Conservation (phyloP, 768 basidiomycete species). For the Vararia minispora region DNA sequence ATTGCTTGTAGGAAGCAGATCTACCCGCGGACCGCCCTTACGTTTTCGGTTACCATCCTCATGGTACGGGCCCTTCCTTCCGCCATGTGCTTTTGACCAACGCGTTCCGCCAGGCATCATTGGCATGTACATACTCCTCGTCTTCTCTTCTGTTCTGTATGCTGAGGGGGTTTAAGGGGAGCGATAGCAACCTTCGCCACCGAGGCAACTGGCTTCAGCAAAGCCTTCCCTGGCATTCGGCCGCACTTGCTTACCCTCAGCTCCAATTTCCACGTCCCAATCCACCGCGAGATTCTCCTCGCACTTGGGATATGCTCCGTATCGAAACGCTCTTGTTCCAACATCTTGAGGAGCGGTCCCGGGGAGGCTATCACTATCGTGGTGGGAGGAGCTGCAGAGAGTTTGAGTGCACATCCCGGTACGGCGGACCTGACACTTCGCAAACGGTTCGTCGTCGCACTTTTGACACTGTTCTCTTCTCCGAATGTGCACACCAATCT, state of each 20-base stretch:
- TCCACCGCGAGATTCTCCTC: slow-evolving; percentile 88
- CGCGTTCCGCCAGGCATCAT: slow-evolving; percentile 62
- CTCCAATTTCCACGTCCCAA: slow-evolving; percentile 83
- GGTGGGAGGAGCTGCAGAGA: slow-evolving; percentile 93
- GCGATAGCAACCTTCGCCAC: slow-evolving; percentile 94
- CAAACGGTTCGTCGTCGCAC: slow-evolving; percentile 38
- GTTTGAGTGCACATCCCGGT: slow-evolving; percentile 89
- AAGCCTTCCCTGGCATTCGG: slow-evolving; percentile 79
- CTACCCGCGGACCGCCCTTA: slow-evolving; percentile 88
- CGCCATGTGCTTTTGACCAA: background rate
- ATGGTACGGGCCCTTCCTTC: slow-evolving; percentile 44
- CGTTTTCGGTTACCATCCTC: slow-evolving; percentile 97
- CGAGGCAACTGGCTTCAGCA: slow-evolving; percentile 92
- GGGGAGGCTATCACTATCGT: slow-evolving; percentile 79
- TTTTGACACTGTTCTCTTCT: background rate
- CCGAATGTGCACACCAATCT: background rate
- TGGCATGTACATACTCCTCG: slow-evolving; percentile 62
- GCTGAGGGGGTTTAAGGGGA: slow-evolving; percentile 44
- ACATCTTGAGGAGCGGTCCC: slow-evolving; percentile 50
- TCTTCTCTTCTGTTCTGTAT: background rate
- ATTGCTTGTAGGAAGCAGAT: slow-evolving; percentile 59
- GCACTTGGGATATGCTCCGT: slow-evolving; percentile 88
- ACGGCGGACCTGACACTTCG: slow-evolving; percentile 83
- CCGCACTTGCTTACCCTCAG: slow-evolving; percentile 89
- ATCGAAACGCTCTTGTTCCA: slow-evolving; percentile 80